phyloP scores from a whole-genome alignment of 192 early-diverging fungal genomes.

The Coemansia furcata region DNA sequence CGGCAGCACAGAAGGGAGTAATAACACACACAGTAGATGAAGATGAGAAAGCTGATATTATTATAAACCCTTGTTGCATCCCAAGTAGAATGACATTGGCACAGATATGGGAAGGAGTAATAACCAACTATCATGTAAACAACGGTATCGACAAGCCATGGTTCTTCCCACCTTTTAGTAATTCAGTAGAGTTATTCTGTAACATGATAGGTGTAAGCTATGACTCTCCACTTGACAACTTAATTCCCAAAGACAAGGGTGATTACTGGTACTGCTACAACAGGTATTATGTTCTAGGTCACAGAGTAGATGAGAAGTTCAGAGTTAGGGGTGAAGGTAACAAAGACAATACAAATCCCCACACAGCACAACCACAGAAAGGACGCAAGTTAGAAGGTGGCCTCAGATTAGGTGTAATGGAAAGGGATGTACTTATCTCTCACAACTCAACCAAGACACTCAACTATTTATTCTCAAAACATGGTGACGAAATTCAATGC shows the following conservation, averaged over 20 bases:
- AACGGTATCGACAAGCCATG: background rate
- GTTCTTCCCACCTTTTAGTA: slow-evolving; percentile 4
- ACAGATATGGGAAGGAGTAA: background rate
- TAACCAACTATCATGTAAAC: background rate
- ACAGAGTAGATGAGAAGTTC: slow-evolving; percentile 1
- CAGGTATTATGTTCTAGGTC: background rate
- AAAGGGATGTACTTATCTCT: background rate
- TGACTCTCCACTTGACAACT: background rate
- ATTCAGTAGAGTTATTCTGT: background rate
- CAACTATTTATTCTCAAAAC: background rate
- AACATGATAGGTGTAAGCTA: background rate
- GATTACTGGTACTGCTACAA: background rate
- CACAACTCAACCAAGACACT: background rate
- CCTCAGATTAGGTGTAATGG: background rate
- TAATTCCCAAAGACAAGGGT: background rate
- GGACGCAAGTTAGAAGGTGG: background rate
- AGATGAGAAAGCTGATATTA: background rate
- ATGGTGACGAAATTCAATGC: background rate
- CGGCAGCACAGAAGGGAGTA: background rate
- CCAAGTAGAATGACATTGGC: slow-evolving; percentile 4
- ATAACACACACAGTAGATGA: background rate
- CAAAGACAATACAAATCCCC: background rate
- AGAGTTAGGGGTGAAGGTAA: slow-evolving; percentile 1
- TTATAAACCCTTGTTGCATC: slow-evolving; percentile 9
- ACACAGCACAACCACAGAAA: background rate